Evolutionary conservation across 768 basidiomycete genomes (phyloP), one percentile per base, ranked within the genome.

Genomic region (Pulveroboletus sp.): DNA sequence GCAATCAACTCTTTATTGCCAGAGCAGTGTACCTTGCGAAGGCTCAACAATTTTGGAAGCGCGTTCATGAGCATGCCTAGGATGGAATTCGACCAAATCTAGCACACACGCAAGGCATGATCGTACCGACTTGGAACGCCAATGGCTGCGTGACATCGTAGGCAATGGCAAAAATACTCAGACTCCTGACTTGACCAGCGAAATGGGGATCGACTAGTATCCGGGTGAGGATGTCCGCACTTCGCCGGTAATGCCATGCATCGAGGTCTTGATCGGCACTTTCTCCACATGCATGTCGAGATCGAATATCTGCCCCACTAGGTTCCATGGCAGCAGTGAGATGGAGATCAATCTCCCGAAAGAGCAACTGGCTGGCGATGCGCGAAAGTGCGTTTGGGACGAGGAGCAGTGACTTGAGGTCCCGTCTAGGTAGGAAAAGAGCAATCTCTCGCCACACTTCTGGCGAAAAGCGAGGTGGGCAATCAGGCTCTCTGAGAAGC

Each of bases 361-460:
- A 87, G 9, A 87, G 72, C 1, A 83, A 66, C 59, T 84, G 82
- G 53, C 81, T 80, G 4, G 86, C 84, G 42, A 87, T 79, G 35
- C 81, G 78, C 2, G 85, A 86, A 32, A 86, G 71, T 15, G 74
- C 75, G 54, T 86, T 82, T 0, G 84, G 83, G 4, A 88, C 76
- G 44, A 78, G 76, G 1, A 87, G 70, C 0, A 86, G 69, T 1
- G 81, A 75, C 58, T 80, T 83, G 44, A 87, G 77, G 62, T 88
- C 86, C 9, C 76, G 76, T 17, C 78, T 74, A 0, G 84, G 80
- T 6, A 88, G 74, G 57, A 74, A 81, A 6, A 74, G 67, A 0
- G 79, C 83, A 35, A 88, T 80, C 60, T 86, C 80, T 32, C 81
- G 73, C 86, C 86, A 88, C 45, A 87, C 79, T 67, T 88, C 86